Base-by-base conservation (phyloP, 2,329 filamentous ascomycete species). In the Phaeosphaeria sp. region DNA sequence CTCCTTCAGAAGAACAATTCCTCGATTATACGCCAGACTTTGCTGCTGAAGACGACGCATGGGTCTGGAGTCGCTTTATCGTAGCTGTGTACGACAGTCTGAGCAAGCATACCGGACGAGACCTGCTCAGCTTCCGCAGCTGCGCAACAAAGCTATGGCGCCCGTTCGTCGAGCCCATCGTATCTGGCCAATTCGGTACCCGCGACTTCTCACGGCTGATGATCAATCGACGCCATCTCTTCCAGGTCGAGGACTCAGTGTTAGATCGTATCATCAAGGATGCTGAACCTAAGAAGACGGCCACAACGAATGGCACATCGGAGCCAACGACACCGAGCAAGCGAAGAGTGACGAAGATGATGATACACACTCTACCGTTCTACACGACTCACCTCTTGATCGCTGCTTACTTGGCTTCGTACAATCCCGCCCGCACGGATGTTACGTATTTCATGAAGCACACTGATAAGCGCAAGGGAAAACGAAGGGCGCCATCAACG, bases 1-100 rank as follows among this genome's bases (percentile, higher is more conserved):
- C 77, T 51, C 51, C 72, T 66, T 62, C 71, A 57, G 46, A 67
- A 50, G 60, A 83, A 9, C 81, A 85, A 62, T 74, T 65, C 25
- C 70, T 71, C 15, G 80, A 83, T 54, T 82, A 83, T 63, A 80
- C 80, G 7, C 72, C 76, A 39, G 78, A 81, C 43, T 65, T 78
- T 15, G 79, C 82, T 80, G 65, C 79, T 74, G 69, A 87, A 81
- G 78, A 88, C 80, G 89, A 89, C 9, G 74, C 79, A 22, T 90
- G 90, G 77, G 85, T 94, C 17, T 95, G 91, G 90, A 81, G 87
- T 15, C 88, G 92, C 45, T 98, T 96, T 80, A 87, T 89, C 60
- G 87, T 87, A 49, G 91, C 92, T 4, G 88, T 97, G 15, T 95
- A 96, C 83, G 95, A 99, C 73, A 88, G 93, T 1, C 83, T 98